These are phyloP conservation scores for Pugionium dolabratum DNA, from an alignment of 345 rosid genomes.

Conservation along the genomic window DNA sequence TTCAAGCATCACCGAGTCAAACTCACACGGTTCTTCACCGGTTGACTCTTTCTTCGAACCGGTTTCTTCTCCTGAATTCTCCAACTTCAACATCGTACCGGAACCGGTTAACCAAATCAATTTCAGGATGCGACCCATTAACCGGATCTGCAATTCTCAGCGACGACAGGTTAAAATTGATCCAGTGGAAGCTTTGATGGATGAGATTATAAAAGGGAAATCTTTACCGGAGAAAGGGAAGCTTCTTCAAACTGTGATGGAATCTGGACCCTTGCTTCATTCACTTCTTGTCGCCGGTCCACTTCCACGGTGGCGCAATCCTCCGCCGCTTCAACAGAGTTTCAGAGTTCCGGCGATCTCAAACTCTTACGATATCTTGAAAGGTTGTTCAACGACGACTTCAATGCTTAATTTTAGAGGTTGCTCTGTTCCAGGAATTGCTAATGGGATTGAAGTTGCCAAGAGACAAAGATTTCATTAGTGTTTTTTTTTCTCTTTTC, in stretches of 20 bases:
- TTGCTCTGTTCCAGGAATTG: conserved; percentile 44
- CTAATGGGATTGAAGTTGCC: conserved; percentile 42
- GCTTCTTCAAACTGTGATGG: conserved; percentile 67
- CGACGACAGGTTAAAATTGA: conserved; percentile 41
- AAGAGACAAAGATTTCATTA: conserved; percentile 70
- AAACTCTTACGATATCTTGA: conserved; percentile 37
- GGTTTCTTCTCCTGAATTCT: conserved; percentile 69
- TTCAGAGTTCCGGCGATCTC: conserved; percentile 63
- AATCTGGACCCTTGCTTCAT: conserved; percentile 78
- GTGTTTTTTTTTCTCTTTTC: conserved; percentile 22
- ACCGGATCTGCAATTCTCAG: conserved; percentile 19
- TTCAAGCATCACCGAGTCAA: conserved; percentile 85
- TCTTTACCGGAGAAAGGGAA: conserved; percentile 68
- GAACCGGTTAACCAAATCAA: conserved; percentile 38
- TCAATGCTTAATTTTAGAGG: conserved; percentile 48
- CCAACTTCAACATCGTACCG: conserved; percentile 51
- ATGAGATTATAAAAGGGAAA: conserved; percentile 56
- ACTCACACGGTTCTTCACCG: conserved; percentile 68
- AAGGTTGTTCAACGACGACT: conserved; percentile 37
- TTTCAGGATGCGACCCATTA: conserved; percentile 13
- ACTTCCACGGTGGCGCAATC: conserved; percentile 90
- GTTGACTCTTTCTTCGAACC: conserved; percentile 71
- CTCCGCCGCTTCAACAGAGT: conserved; percentile 67
- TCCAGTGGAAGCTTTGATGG: conserved; percentile 47
- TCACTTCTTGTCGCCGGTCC: conserved; percentile 87